A percentile compares a stretch with the other conserved stretches of the same genome.
phyloP scores from a whole-genome alignment of 495 filamentous ascomycete species.

The Penicillium riverlandense region DNA sequence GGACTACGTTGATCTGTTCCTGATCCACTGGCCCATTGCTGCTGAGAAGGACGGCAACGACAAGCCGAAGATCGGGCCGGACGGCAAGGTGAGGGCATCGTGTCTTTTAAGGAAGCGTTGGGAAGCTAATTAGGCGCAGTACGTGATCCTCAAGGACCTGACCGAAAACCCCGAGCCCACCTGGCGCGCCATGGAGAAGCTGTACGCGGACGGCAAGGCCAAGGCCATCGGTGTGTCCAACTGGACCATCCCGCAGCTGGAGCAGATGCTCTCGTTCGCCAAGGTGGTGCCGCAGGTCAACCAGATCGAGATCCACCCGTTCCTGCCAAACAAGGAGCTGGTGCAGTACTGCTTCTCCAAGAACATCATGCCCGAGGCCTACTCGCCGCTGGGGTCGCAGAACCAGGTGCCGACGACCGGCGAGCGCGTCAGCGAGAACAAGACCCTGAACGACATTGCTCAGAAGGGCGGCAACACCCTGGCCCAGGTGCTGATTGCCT shows the following conservation, averaged over 20 bases:
- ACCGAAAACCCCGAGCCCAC: constrained; percentile 59
- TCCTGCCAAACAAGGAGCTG: constrained; percentile 70
- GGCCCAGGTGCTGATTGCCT: constrained; percentile 61
- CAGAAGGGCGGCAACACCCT: constrained; percentile 54
- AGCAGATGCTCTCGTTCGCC: constrained; percentile 60
- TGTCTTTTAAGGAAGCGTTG: neutral
- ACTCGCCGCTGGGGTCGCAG: constrained; percentile 65
- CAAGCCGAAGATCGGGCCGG: constrained; percentile 56
- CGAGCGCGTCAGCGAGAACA: constrained; percentile 53
- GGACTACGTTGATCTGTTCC: constrained; percentile 82
- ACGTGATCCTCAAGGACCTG: constrained; percentile 52
- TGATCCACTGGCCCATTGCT: constrained; percentile 76
- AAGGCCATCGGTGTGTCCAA: constrained; percentile 86
- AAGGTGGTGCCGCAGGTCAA: constrained; percentile 66
- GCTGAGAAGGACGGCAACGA: constrained; percentile 51
- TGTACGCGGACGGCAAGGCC: constrained; percentile 63
- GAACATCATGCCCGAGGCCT: constrained; percentile 66
- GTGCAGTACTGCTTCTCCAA: constrained; percentile 63
- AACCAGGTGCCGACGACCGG: constrained; percentile 57
- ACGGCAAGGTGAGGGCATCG: constrained; percentile 53
- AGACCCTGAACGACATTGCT: constrained; percentile 52
- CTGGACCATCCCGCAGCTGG: constrained; percentile 63
- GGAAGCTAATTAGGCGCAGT: constrained; percentile 12
- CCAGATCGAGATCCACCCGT: constrained; percentile 92
- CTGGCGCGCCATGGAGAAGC: constrained; percentile 75